phyloP scores from a whole-genome alignment of 2,329 filamentous ascomycete species.

The Neofusicoccum parvum region DNA sequence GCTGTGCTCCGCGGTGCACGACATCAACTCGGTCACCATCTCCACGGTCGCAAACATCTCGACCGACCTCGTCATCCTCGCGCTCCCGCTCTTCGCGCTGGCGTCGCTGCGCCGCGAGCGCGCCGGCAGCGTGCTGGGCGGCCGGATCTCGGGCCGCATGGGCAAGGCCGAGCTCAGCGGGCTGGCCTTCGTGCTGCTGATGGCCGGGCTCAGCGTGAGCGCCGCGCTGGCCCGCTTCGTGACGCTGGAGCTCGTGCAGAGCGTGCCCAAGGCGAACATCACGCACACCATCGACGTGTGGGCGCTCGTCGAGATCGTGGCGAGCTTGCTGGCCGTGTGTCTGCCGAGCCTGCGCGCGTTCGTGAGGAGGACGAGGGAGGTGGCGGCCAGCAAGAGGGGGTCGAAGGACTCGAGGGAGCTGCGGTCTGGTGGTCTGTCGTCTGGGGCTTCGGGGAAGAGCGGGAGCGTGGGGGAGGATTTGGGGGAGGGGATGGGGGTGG shows the following conservation, averaged over 20 bases:
- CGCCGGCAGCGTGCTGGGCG: not conserved
- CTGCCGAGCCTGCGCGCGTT: conserved; percentile 30
- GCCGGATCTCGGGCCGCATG: too few species aligned
- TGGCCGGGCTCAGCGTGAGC: conserved; percentile 32
- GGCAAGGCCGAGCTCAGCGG: conserved; percentile 28
- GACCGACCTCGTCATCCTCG: conserved; percentile 33
- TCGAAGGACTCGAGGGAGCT: not conserved
- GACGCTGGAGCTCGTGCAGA: conserved; percentile 30
- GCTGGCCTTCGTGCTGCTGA: conserved; percentile 32
- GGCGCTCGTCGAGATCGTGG: conserved; percentile 36
- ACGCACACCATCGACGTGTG: conserved; percentile 39
- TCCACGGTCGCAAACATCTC: conserved; percentile 34
- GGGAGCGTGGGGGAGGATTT: not conserved
- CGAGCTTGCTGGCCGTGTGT: conserved; percentile 32
- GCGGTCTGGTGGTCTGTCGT: not conserved
- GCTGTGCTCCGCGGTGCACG: conserved; percentile 31
- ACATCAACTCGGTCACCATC: conserved; percentile 30
- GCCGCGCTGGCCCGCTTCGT: conserved; percentile 34
- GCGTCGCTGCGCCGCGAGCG: conserved; percentile 21
- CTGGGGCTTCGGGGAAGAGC: not conserved
- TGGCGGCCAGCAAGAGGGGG: not conserved
- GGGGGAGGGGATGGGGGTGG: not conserved
- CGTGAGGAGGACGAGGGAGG: conserved; percentile 24
- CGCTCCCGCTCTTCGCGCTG: conserved; percentile 32
- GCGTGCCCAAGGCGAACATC: conserved; percentile 30